Conservation (phyloP, 1,284 basidiomycete species). For the Heterobasidion irregulare region DNA sequence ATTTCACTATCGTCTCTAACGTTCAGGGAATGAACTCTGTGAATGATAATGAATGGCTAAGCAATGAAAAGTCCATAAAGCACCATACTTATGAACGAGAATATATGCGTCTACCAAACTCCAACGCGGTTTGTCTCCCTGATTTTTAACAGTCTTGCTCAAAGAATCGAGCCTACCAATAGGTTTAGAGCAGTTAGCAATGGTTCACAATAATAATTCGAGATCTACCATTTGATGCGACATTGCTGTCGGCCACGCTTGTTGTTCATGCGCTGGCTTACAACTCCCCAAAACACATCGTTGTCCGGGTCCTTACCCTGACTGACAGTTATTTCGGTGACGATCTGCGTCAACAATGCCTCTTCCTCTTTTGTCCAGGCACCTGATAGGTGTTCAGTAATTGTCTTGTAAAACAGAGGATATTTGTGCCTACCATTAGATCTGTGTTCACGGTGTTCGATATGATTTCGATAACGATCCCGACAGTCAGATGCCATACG, state of each 20-base stretch:
- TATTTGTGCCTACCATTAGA: conserved; percentile 16
- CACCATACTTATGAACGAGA: conserved; percentile 68
- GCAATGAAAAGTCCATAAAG: neutral
- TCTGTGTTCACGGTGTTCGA: conserved; percentile 50
- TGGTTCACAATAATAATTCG: no score
- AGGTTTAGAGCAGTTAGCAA: neutral
- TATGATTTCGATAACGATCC: conserved; percentile 76
- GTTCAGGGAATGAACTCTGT: conserved; percentile 62
- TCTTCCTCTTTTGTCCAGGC: conserved; percentile 71
- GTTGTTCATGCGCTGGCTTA: conserved; percentile 69
- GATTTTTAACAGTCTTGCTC: conserved; percentile 61
- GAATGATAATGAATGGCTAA: neutral
- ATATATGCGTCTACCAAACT: conserved; percentile 65
- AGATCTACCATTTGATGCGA: conserved; percentile 68
- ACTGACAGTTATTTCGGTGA: conserved; percentile 60
- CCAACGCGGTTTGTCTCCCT: conserved; percentile 66
- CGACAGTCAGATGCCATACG: conserved; percentile 74
- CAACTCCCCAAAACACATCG: conserved; percentile 75
- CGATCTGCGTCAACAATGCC: conserved; percentile 58
- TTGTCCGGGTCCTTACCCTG: conserved; percentile 64
- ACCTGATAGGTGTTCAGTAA: conserved; percentile 25
- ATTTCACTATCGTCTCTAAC: conserved; percentile 78
- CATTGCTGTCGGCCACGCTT: conserved; percentile 72
- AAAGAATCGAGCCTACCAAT: conserved; percentile 60
- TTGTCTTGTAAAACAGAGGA: conserved; percentile 1